These are phyloP conservation scores for Venturia aucupariae DNA, from an alignment of 2,329 filamentous ascomycete species.

Conservation along the genomic window DNA sequence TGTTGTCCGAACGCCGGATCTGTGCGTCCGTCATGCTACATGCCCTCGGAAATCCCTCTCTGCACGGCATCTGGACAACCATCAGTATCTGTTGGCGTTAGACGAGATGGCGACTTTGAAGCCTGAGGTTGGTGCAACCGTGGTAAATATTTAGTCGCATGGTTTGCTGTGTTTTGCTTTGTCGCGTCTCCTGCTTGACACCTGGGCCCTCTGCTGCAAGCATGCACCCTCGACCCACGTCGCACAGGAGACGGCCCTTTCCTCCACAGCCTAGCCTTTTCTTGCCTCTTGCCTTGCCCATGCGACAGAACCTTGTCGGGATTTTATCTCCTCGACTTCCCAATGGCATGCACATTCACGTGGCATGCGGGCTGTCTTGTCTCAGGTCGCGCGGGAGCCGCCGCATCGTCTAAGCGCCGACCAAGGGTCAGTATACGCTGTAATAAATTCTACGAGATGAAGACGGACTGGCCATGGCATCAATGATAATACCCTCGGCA, in stretches of 20 bases:
- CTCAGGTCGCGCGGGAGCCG: conserved; percentile 6
- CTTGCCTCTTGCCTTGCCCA: conserved; percentile 4
- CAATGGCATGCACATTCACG: conserved; percentile 1
- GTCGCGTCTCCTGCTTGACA: not conserved
- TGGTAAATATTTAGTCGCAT: no score
- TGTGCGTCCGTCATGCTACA: conserved; percentile 12
- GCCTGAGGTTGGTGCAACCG: not conserved
- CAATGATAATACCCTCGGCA: not conserved
- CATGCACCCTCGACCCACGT: not conserved
- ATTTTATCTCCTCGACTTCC: not conserved
- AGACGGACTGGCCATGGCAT: not conserved
- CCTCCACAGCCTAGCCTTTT: not conserved
- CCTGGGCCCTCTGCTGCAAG: not conserved
- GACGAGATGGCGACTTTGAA: not conserved
- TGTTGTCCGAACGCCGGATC: conserved; percentile 10
- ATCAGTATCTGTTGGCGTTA: not conserved
- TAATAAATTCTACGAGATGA: conserved; percentile 2
- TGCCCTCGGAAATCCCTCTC: not conserved
- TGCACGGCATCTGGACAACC: conserved; percentile 10
- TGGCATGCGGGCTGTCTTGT: conserved; percentile 5
- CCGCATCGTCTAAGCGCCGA: not conserved
- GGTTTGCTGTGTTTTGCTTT: not conserved
- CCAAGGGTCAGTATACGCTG: not conserved
- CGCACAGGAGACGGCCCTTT: conserved; percentile 5
- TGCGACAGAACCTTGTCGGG: not conserved